Base-by-base conservation (phyloP, 441 rosid genomes). In the Jatropha multifida region DNA sequence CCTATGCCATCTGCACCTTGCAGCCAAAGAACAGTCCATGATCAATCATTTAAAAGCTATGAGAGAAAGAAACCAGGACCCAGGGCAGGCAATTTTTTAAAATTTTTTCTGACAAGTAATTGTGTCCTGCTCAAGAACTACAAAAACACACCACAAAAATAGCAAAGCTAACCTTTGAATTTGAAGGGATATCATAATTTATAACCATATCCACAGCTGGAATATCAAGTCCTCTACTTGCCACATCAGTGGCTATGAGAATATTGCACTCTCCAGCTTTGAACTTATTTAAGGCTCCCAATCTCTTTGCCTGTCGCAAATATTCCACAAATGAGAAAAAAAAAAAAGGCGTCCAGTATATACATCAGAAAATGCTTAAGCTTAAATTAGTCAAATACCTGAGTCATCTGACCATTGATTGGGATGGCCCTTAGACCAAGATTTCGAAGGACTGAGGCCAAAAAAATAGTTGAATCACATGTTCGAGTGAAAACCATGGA, bases 201-300 rank as follows among this genome's bases (percentile, higher is more conserved):
- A 94, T 91, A 82, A 96, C 99, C 88, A 89, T 82, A 83, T 94
- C 99, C 23, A 94, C 99, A 0, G 97, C 86, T 2, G 99, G 97
- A 78, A 96, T 94, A 86, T 96, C 97, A 23, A 94, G 98, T 77
- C 98, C 99, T 87, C 99, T 90, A 80, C 98, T 94, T 58, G 97
- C 98, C 81, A 94, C 97, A 78, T 96, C 98, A 41, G 98, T 94
- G 80, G 97, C 94, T 76, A 94, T 87, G 79, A 96, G 95, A 76
- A 94, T 87, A 80, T 90, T 91, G 78, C 98, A 96, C 76, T 94
- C 99, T 80, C 94, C 96, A 69, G 98, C 92, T 87, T 94, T 92
- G 80, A 96, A 94, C 89, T 89, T 92, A 78, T 87, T 96, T 77
- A 96, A 85, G 73, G 99, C 97, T 75, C 99, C 97, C 51, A 96